Evolutionary conservation across 1,284 basidiomycete genomes (phyloP), one percentile per base, ranked within the genome.

Genomic region (Ceratobasidium theobromae): DNA sequence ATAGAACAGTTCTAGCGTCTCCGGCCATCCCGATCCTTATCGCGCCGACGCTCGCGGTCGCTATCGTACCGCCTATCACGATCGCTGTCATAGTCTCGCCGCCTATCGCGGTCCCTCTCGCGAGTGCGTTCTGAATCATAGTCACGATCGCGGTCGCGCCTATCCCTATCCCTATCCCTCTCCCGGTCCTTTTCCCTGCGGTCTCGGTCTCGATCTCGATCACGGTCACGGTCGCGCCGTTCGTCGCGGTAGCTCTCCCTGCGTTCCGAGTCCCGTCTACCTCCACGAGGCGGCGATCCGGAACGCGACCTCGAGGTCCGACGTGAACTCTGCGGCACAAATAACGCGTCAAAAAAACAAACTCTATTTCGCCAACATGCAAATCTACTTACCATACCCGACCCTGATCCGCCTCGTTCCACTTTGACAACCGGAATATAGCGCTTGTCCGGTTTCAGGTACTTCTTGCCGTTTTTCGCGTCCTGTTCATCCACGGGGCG

Each of bases 361-460:
- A 18, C 28, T 23, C 18, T 33, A 27, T 41, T 18, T 58, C n/a
- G 25, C 21, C 28, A 25, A 41, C 9, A 1, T 68, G 53, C 25
- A 54, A 65, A 23, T 67, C 65, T 28, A 54, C 21, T 66, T 35
- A 41, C 51, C 65, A 57, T 55, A 58, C 53, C 66, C 30, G 68
- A 67, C 65, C 53, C 70, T 55, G 62, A 70, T 68, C 25, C 71
- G 66, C 27, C n/a, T n/a, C n/a, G n/a, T n/a, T 87, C 87, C 72
- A 79, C 79, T 75, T 82, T 88, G 32, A 89, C 72, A n/a, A 92
- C 76, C 4, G 92, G 92, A 9, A 93, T 78, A 73, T 93, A 94
- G 70, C 84, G 82, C 76, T 81, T 84, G 66, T 91, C 88, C 1
- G 84, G 84, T 53, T 67, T 71, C 53, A 69, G 68, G 33, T 67